Base-by-base conservation (phyloP, 2,329 filamentous ascomycete genomes). In the Neonectria faginata region DNA sequence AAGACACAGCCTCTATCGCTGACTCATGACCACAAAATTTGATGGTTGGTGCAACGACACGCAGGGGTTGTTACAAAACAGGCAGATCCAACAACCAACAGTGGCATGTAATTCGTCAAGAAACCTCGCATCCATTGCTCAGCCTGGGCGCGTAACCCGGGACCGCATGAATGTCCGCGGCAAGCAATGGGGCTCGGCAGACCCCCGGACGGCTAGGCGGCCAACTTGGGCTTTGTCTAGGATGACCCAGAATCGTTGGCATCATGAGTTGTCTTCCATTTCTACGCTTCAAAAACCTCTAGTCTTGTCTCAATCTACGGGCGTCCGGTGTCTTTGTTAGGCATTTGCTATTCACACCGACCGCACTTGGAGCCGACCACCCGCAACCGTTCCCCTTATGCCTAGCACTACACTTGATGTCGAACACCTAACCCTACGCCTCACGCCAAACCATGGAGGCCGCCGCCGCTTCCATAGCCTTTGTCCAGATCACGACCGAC, bases 391-490 rank as follows among this genome's bases (percentile, higher is more conserved):
- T 20, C 18, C 36, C 14, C 36, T 39, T n/a, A n/a, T 39, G 6
- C 14, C 36, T 6, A 8, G 9, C 29, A 29, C 29, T 29, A 9
- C 29, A 29, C 9, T 10, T 29, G 9, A 8, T 10, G 9, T 10
- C 29, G 29, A 29, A 39, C 7, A 8, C 36, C 36, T 3, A n/a
- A n/a, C 36, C 14, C 14, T 39, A 39, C 36, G 36, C 36, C 36
- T 39, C 5, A 39, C 39, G 36, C 14, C 36, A 4, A 39, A 39
- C 39, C 57, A 73, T 73, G 65, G 70, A 67, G 33, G 64, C 54
- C n/a, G 66, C 70, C 8, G 67, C 72, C 16, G 68, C 67, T 36
- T 56, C 67, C 20, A 55, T 76, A 20, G 74, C 74, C 33, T 67
- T 77, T 22, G 58, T 73, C 29, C 68, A 75, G 42, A 44, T 72